Evolutionary conservation across 129 eudicot species (phyloP).

Genomic region (Centrapalus pauciflorus): DNA sequence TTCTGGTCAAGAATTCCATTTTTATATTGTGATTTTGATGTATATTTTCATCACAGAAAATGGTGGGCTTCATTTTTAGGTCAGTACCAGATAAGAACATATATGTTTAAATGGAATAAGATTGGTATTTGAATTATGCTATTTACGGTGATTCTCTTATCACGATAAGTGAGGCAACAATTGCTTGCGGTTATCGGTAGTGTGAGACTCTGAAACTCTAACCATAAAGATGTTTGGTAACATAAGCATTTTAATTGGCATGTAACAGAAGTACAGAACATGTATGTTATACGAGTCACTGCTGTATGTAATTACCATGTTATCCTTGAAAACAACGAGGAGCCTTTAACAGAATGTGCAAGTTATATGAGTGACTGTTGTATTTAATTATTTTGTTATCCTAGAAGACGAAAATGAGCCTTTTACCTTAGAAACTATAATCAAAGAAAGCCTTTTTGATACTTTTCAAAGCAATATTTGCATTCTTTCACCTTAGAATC

Average conservation of each 20-base stretch:
- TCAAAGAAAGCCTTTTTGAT: neutral
- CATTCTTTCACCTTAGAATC: neutral
- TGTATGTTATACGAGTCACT: neutral
- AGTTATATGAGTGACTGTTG: neutral
- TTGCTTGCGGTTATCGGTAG: neutral
- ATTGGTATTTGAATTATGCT: neutral
- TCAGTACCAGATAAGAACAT: neutral
- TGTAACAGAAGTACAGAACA: neutral
- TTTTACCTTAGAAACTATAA: neutral
- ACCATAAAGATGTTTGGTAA: neutral
- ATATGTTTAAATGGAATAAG: neutral
- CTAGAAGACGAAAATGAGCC: neutral
- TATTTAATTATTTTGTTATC: neutral
- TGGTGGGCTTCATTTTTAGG: neutral
- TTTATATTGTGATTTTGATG: conserved; percentile 9
- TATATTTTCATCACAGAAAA: neutral
- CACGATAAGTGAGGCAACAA: neutral
- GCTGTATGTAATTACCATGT: neutral
- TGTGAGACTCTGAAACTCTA: neutral
- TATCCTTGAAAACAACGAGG: conserved; percentile 4
- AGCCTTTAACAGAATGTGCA: no score
- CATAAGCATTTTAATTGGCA: neutral
- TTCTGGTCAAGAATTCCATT: neutral
- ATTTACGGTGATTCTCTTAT: neutral
- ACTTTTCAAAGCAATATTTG: neutral